Evolutionary conservation across 2,329 filamentous ascomycete genomes (phyloP).

Genomic region (Pseudocercospora eumusae): DNA sequence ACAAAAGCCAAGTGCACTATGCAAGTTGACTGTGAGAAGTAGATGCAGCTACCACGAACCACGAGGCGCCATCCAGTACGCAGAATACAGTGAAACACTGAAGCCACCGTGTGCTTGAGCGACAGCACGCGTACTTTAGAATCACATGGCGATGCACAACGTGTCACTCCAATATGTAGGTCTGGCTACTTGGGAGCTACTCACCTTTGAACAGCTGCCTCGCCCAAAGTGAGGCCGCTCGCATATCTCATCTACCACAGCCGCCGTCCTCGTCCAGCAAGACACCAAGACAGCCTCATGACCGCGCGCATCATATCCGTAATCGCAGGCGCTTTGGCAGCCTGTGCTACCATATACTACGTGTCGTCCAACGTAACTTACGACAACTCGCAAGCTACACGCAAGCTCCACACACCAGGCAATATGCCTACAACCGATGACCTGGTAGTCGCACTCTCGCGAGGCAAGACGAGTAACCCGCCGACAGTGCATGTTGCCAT

Average conservation of each 20-base stretch:
- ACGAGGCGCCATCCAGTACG: not conserved
- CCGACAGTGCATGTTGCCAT: constrained; percentile 39
- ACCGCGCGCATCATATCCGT: not conserved
- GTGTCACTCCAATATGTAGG: not conserved
- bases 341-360: constrained; percentile 1
- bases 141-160: not conserved
- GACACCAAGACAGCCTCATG: constrained; percentile 4
- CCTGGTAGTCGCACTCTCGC: constrained; percentile 14
- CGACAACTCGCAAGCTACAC: constrained; percentile 3
- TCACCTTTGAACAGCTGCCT: not conserved
- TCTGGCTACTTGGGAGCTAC: not conserved
- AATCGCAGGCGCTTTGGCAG: not conserved
- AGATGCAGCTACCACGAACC: not conserved
- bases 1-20: not conserved
- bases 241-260: not conserved
- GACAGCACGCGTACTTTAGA: not conserved
- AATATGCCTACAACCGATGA: constrained; percentile 10
- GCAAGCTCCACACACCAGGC: not conserved
- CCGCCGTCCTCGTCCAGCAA: not conserved
- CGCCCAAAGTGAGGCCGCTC: not conserved
- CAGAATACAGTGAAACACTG: not conserved
- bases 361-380: not conserved
- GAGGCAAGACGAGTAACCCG: constrained; percentile 5
- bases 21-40: not conserved
- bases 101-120: not conserved